Conservation (phyloP, 2,329 filamentous ascomycete genomes). For the Diaporthe helianthi region DNA sequence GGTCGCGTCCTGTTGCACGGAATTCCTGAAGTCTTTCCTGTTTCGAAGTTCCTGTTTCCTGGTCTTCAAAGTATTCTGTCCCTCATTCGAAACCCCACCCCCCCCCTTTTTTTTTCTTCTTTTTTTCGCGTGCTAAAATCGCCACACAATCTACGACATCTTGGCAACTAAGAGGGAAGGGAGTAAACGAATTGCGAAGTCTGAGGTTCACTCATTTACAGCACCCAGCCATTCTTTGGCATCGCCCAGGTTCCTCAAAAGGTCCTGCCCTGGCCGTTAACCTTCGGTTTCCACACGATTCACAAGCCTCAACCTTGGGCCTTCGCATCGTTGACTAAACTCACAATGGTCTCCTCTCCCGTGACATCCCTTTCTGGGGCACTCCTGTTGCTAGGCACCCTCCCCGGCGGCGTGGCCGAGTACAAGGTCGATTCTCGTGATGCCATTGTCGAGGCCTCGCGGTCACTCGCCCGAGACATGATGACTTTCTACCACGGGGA, state of each 20-base stretch:
- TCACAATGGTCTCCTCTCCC: neutral
- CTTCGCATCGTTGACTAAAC: neutral
- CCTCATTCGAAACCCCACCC: neutral
- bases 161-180: neutral
- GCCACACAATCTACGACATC: neutral
- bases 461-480: constrained; percentile 35
- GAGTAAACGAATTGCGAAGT: too few relatives aligned
- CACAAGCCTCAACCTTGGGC: neutral
- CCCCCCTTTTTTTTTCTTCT: neutral
- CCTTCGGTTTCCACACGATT: neutral
- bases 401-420: neutral
- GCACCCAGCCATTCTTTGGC: neutral
- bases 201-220: neutral
- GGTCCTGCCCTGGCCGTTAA: neutral
- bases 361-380: neutral
- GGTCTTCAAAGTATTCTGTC: too few relatives aligned
- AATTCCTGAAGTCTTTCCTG: too few relatives aligned
- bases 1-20: neutral
- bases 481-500: constrained; percentile 40
- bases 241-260: neutral
- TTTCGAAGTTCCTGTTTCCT: too few relatives aligned
- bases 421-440: constrained; percentile 7
- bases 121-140: neutral
- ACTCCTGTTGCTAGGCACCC: neutral
- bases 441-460: constrained; percentile 2